Conservation (phyloP, 495 filamentous ascomycete genomes). For the Aspergillus biplanus region DNA sequence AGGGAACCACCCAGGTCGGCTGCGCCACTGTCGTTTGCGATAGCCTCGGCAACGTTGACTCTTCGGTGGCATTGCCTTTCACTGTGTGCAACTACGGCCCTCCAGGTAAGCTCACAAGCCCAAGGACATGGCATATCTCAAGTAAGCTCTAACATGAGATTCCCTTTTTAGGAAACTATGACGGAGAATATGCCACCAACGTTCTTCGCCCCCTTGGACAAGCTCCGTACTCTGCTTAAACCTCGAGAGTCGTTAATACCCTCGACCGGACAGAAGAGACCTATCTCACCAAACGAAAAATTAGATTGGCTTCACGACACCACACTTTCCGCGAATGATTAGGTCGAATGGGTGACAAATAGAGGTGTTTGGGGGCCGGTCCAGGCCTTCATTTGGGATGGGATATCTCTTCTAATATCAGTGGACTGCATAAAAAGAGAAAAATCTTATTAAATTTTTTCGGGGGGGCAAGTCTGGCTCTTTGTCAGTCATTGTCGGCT, state of each 20-base stretch:
- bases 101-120: conserved; percentile 52
- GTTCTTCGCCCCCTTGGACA: conserved; percentile 56
- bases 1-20: conserved; percentile 67
- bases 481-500: conserved; percentile 15
- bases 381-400: not conserved
- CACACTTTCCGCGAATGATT: not conserved
- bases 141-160: conserved; percentile 8
- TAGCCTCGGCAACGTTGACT: conserved; percentile 49
- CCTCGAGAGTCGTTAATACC: conserved; percentile 1
- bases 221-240: conserved; percentile 31
- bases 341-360: not conserved
- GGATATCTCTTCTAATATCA: conserved; percentile 10
- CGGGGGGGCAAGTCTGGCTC: conserved; percentile 15
- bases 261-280: not conserved
- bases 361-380: conserved; percentile 1
- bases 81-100: conserved; percentile 92
- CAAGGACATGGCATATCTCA: not conserved
- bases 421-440: conserved; percentile 1
- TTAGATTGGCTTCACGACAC: not conserved
- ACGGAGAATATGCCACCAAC: conserved; percentile 65
- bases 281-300: not conserved
- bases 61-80: conserved; percentile 53
- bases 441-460: not conserved
- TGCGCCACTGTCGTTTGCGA: conserved; percentile 67
- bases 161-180: conserved; percentile 62